Evolutionary conservation across 2,329 filamentous ascomycete genomes (phyloP).

Genomic region (Penicillium brasilianum): DNA sequence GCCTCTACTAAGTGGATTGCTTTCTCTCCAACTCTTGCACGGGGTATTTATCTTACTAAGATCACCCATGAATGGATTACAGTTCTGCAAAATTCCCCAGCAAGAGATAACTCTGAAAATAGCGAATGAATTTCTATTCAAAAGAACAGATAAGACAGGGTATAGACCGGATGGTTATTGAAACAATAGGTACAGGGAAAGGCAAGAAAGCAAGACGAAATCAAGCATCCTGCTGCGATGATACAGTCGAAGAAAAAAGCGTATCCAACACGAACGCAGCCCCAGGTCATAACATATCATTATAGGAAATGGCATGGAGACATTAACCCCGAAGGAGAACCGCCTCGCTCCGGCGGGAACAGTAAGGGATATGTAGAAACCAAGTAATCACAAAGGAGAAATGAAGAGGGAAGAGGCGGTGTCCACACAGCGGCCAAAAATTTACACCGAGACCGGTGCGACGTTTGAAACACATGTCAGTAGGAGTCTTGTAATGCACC

Average conservation of each 20-base stretch:
- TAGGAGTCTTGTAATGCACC: neutral
- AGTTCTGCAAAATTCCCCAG: no score
- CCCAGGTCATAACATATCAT: slow-evolving; percentile 29
- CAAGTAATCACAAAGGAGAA: neutral
- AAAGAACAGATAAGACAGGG: neutral
- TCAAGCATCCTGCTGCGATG: slow-evolving; percentile 11
- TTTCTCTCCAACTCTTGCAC: neutral
- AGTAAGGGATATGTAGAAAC: slow-evolving; percentile 20
- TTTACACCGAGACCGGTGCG: slow-evolving; percentile 24
- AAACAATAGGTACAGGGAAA: slow-evolving; percentile 25
- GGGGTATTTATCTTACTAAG: neutral
- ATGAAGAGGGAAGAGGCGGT: slow-evolving; percentile 3
- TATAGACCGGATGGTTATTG: slow-evolving; percentile 16
- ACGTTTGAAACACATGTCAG: slow-evolving; percentile 13
- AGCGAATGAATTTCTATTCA: neutral
- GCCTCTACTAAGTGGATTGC: neutral
- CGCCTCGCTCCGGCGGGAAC: slow-evolving; percentile 16
- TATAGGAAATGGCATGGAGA: slow-evolving; percentile 27
- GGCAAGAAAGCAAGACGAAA: slow-evolving; percentile 12
- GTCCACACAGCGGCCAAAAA: slow-evolving; percentile 12
- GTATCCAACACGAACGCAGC: slow-evolving; percentile 13
- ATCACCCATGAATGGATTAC: neutral
- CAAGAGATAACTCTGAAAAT: neutral
- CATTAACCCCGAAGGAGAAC: slow-evolving; percentile 23
- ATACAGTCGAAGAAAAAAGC: slow-evolving; percentile 12